Percentiles rank a stretch among this genome's conserved stretches.
Evolutionary conservation across 75 land plant species (phyloP).

Genomic region (Cunninghamia lanceolata): DNA sequence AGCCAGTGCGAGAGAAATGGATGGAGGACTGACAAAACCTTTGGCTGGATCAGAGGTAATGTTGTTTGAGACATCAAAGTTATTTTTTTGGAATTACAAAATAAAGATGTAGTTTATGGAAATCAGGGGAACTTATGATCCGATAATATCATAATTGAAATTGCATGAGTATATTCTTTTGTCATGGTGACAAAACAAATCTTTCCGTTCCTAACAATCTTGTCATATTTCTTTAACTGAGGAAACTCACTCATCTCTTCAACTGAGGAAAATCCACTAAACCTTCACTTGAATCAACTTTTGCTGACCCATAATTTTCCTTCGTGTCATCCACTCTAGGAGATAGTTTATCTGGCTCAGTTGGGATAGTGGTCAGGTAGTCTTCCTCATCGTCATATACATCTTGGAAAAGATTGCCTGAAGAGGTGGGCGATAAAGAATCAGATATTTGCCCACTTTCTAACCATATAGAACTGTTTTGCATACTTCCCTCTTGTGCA

Average conservation of each 20-base stretch:
- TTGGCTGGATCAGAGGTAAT: too few species aligned
- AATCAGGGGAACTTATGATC: too few species aligned
- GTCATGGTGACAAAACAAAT: too few species aligned
- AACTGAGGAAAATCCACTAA: background rate
- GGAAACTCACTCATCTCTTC: slow-evolving; percentile 1
- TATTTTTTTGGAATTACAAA: too few species aligned
- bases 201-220: too few species aligned
- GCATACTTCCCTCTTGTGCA: slow-evolving; percentile 2
- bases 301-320: background rate
- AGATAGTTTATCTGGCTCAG: background rate
- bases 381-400: background rate
- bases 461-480: slow-evolving; percentile 1
- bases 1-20: too few species aligned
- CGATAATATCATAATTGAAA: too few species aligned
- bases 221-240: too few species aligned
- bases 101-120: too few species aligned
- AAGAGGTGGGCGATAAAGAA: background rate
- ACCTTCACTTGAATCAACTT: background rate
- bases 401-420: background rate
- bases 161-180: too few species aligned
- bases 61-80: too few species aligned
- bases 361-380: background rate
- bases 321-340: background rate
- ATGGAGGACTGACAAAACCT: too few species aligned
- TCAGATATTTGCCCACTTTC: background rate